phyloP scores from a whole-genome alignment of 73 alveolate species.

The Blepharisma japonicum region DNA sequence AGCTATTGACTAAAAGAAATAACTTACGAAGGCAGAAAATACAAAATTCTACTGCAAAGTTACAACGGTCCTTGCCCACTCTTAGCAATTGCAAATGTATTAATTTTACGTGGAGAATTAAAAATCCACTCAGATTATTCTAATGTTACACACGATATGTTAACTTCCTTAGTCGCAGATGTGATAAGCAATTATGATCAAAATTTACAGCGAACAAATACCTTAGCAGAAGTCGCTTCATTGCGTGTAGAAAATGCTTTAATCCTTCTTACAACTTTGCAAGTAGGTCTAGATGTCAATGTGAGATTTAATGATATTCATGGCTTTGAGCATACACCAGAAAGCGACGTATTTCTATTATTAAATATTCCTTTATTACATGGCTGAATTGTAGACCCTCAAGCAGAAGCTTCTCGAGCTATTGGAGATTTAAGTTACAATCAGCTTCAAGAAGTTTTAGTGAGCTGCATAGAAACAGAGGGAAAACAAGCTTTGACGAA shows the following conservation, averaged over 20 bases:
- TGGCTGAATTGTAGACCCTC: slow-evolving; percentile 23
- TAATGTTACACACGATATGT: neutral
- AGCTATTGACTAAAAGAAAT: too few relatives aligned
- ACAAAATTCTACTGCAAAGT: slow-evolving; percentile 1
- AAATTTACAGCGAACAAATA: neutral
- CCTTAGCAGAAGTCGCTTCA: too few relatives aligned
- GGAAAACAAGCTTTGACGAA: too few relatives aligned
- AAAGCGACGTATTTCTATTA: slow-evolving; percentile 1
- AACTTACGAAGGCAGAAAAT: too few relatives aligned
- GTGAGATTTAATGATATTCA: slow-evolving; percentile 15
- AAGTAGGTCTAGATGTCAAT: slow-evolving; percentile 31
- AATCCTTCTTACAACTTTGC: neutral
- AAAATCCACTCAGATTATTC: slow-evolving; percentile 12
- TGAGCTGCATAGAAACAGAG: too few relatives aligned
- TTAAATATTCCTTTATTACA: slow-evolving; percentile 1
- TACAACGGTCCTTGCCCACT: slow-evolving; percentile 32
- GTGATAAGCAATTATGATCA: neutral
- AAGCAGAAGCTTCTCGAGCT: neutral
- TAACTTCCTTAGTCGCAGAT: neutral
- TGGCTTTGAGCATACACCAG: slow-evolving; percentile 19
- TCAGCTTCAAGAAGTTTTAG: neutral
- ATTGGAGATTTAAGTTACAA: slow-evolving; percentile 20
- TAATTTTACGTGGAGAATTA: neutral
- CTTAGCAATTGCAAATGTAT: slow-evolving; percentile 5
- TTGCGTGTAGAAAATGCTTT: slow-evolving; percentile 3